phyloP scores from a whole-genome alignment of 768 basidiomycete genomes.

The Grammothele lineata region DNA sequence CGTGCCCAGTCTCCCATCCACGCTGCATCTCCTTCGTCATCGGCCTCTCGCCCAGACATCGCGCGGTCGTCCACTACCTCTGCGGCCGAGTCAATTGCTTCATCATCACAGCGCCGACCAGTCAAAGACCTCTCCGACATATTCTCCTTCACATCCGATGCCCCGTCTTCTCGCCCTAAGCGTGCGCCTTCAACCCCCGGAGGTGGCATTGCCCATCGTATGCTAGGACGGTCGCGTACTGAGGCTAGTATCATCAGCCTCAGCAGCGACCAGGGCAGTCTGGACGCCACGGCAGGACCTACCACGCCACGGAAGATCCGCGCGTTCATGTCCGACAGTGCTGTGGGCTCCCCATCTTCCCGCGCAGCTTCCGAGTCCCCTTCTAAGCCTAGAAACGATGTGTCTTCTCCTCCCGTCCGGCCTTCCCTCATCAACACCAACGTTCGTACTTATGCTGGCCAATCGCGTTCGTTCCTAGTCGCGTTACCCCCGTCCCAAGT shows the following conservation, averaged over 20 bases:
- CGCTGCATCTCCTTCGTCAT: too few species aligned
- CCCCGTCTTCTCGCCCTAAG: too few species aligned
- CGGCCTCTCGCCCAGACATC: too few species aligned
- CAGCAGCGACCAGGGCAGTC: slow-evolving; percentile 16
- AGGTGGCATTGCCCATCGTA: slow-evolving; percentile 53
- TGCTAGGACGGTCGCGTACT: slow-evolving; percentile 67
- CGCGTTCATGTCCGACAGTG: slow-evolving; percentile 13
- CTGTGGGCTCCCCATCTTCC: slow-evolving; percentile 15
- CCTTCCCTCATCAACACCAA: slow-evolving; percentile 28
- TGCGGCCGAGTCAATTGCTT: too few species aligned
- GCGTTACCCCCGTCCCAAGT: slow-evolving; percentile 40
- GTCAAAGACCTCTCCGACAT: slow-evolving; percentile 44
- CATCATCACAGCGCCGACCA: slow-evolving; percentile 9
- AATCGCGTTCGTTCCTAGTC: slow-evolving; percentile 77
- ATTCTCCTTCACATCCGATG: slow-evolving; percentile 33
- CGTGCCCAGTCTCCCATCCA: too few species aligned
- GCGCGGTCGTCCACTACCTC: too few species aligned
- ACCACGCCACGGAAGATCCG: slow-evolving; percentile 16
- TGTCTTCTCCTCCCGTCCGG: slow-evolving; percentile 19
- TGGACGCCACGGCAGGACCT: slow-evolving; percentile 9
- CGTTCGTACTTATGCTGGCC: slow-evolving; percentile 69
- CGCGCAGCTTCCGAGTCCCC: slow-evolving; percentile 10
- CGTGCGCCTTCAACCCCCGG: too few species aligned
- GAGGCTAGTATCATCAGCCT: slow-evolving; percentile 44
- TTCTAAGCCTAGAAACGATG: slow-evolving; percentile 19